Evolutionary conservation across 345 rosid species (phyloP), one percentile per base, ranked within the genome.

Genomic region (Citrus maxima): DNA sequence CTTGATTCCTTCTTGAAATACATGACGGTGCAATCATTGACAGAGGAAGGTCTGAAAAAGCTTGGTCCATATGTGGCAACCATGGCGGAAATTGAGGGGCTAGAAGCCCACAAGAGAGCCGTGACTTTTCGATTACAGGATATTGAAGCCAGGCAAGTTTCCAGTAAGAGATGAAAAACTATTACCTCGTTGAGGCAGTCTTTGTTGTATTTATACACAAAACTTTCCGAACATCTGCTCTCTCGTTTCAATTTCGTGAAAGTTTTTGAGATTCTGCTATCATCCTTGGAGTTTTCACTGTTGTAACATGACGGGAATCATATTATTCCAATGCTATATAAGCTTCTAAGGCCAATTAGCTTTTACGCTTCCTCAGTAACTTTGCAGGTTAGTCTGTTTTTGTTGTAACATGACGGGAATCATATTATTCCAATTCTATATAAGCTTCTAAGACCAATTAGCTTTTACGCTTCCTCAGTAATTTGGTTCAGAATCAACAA

Each of bases 71-170:
- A 88, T 70, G 97, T 95, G 21, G 97, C 92, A 0, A 90, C 89
- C 35, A 90, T 95, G 98, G 96, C 98, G 0, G 92, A 90, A 82
- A 88, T 93, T 4, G 98, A 95, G 88, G 97, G 98, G 16, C 82
- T 95, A 18, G 98, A 95, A 56, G 98, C 97, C 74, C 98, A 91
- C 86, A 91, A 88, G 86, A 89, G 97, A 85, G 98, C 98, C 0
- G 98, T 96, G 61, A 93, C 93, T 80, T 92, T 94, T 10, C 88
- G 98, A 80, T 94, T 96, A 10, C 1, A 85, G 67, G 97, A 94
- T 58, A 91, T 96, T 22, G 92, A 91, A 82, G 89, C 97, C 79
- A 93, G 80, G 78, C 89, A 84, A 42, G 73, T 84, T 70, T 27
- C 88, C 27, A 82, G 80, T 56, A 55, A 70, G 51, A 77, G 80